Evolutionary conservation across 129 eudicot species (phyloP).

Genomic region (Calendula officinalis): DNA sequence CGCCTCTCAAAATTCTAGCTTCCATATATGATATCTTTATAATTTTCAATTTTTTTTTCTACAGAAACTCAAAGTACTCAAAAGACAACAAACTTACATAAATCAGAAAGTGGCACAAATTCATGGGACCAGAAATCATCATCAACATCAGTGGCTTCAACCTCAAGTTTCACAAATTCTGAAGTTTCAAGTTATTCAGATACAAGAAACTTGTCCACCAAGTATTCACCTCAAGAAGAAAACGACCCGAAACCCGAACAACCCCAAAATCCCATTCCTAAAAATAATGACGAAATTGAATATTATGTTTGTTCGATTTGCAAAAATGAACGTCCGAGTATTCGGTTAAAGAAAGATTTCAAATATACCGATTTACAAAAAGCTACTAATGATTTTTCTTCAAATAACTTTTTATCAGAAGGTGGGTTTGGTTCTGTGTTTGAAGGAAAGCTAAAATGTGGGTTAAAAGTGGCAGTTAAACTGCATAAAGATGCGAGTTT

Average conservation of each 20-base stretch:
- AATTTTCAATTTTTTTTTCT: slow-evolving; percentile 12
- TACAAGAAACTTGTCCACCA: slow-evolving; percentile 12
- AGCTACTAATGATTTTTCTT: slow-evolving; percentile 55
- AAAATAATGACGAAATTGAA: slow-evolving; percentile 21
- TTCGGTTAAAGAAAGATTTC: slow-evolving; percentile 41
- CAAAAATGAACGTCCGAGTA: slow-evolving; percentile 48
- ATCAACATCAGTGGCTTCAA: slow-evolving; percentile 22
- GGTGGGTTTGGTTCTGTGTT: slow-evolving; percentile 74
- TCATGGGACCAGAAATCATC: slow-evolving; percentile 12
- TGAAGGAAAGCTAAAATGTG: slow-evolving; percentile 45
- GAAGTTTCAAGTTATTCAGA: slow-evolving; percentile 33
- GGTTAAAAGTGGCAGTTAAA: slow-evolving; percentile 62
- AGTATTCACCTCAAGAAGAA: slow-evolving; percentile 17
- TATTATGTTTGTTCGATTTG: slow-evolving; percentile 52
- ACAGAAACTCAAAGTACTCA: slow-evolving; percentile 35
- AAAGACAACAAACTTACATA: slow-evolving; percentile 19
- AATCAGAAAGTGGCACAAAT: slow-evolving; percentile 10
- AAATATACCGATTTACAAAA: slow-evolving; percentile 52
- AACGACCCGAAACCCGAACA: background rate
- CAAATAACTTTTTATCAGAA: slow-evolving; percentile 55
- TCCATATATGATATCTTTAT: background rate
- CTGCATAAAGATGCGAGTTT: slow-evolving; percentile 54
- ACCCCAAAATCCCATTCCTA: slow-evolving; percentile 1
- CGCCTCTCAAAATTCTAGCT: background rate
- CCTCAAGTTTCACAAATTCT: slow-evolving; percentile 32